These are phyloP conservation scores for Aegilops longissima DNA, from an alignment of 176 grass and related monocot species.

Conservation along the genomic window DNA sequence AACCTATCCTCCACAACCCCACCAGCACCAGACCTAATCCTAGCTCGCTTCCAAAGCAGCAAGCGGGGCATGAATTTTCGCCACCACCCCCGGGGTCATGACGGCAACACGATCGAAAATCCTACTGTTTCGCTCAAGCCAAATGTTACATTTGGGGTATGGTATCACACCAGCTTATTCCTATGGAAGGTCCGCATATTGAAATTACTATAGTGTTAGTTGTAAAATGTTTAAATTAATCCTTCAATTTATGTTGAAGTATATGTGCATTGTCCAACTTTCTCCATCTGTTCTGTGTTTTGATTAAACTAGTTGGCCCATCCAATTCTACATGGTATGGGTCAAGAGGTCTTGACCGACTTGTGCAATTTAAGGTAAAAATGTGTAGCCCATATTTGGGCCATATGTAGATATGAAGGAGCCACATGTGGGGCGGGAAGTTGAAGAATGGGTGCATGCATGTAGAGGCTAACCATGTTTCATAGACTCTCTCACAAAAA, in stretches of 20 bases:
- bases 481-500: too few species aligned
- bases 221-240: neutral
- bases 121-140: too few species aligned
- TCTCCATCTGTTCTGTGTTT: too few species aligned
- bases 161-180: neutral
- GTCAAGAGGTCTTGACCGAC: neutral
- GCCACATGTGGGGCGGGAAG: neutral
- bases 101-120: too few species aligned
- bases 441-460: neutral
- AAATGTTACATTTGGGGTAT: neutral
- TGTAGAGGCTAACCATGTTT: too few species aligned
- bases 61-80: too few species aligned
- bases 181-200: neutral
- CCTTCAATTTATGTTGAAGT: neutral
- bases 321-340: neutral
- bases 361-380: neutral
- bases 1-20: too few species aligned
- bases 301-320: neutral
- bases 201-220: neutral
- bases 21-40: too few species aligned
- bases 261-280: neutral
- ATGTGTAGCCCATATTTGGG: neutral
- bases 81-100: too few species aligned
- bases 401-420: too few species aligned
- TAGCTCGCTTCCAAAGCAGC: too few species aligned